phyloP scores from a whole-genome alignment of 2,329 filamentous ascomycete species.

The Arthrobotrys sphaeroides region DNA sequence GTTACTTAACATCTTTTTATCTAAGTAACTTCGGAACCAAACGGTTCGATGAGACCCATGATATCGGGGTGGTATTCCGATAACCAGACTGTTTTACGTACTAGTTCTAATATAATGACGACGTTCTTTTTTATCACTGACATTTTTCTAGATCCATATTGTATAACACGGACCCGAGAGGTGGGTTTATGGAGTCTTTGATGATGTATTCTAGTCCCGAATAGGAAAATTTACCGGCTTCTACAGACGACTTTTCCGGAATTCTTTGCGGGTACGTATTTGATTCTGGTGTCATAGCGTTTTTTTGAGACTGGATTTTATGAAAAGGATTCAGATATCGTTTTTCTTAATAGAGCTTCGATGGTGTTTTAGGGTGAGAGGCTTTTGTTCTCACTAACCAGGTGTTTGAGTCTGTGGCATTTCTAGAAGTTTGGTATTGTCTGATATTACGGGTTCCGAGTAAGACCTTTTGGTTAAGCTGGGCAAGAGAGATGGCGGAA shows the following conservation, averaged over 20 bases:
- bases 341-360: too few species aligned
- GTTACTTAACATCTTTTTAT: too few species aligned
- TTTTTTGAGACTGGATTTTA: neutral
- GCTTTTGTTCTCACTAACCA: too few species aligned
- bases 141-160: too few species aligned
- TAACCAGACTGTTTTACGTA: neutral
- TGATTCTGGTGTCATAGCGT: neutral
- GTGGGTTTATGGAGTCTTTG: too few species aligned
- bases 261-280: constrained; percentile 33
- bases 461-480: neutral
- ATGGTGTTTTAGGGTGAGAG: neutral
- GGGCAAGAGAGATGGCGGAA: neutral
- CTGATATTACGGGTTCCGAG: neutral
- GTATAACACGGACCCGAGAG: too few species aligned
- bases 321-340: too few species aligned
- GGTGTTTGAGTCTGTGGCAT: neutral
- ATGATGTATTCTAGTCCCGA: neutral
- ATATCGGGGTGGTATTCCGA: constrained; percentile 4
- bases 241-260: constrained; percentile 39
- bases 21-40: neutral
- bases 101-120: neutral
- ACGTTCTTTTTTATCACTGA: neutral
- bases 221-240: constrained; percentile 31
- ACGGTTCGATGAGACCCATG: neutral
- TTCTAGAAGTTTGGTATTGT: neutral